A percentile compares a stretch with the other conserved stretches of the same genome.
phyloP scores from a whole-genome alignment of 345 rosid genomes.

The Ceriops zippeliana region DNA sequence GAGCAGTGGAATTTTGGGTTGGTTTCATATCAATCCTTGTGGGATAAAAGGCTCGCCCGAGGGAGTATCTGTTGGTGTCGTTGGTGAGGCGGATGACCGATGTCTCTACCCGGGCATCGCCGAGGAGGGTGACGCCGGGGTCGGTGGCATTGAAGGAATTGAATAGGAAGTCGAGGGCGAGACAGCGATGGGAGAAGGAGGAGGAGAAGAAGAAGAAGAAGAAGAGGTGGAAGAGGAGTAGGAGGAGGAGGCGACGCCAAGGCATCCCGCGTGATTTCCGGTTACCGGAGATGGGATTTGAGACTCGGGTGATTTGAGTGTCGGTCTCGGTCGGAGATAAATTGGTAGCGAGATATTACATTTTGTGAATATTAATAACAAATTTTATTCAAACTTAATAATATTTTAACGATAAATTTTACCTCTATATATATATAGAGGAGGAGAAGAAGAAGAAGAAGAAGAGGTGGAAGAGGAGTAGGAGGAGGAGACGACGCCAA shows the following conservation, averaged over 20 bases:
- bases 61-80: conserved; percentile 52
- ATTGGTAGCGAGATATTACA: background rate
- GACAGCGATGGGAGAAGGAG: background rate
- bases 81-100: conserved; percentile 56
- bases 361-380: too few species aligned
- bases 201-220: conserved; percentile 11
- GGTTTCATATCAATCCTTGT: conserved; percentile 42
- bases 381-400: too few species aligned
- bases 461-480: conserved; percentile 15
- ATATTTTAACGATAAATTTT: too few species aligned
- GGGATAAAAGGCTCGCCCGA: conserved; percentile 66
- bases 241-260: conserved; percentile 10
- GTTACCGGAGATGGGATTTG: background rate
- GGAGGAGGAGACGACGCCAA: conserved; percentile 10
- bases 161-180: conserved; percentile 52
- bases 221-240: conserved; percentile 15
- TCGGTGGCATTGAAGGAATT: conserved; percentile 47
- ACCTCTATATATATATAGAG: too few species aligned
- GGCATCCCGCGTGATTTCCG: conserved; percentile 12
- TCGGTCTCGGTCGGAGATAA: too few species aligned
- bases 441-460: too few species aligned
- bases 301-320: background rate
- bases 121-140: conserved; percentile 48
- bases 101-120: conserved; percentile 56
- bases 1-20: conserved; percentile 40